A percentile compares a stretch with the other conserved stretches of the same genome.
Conservation (phyloP, 495 filamentous ascomycete species). For the Cladorrhinum samala region DNA sequence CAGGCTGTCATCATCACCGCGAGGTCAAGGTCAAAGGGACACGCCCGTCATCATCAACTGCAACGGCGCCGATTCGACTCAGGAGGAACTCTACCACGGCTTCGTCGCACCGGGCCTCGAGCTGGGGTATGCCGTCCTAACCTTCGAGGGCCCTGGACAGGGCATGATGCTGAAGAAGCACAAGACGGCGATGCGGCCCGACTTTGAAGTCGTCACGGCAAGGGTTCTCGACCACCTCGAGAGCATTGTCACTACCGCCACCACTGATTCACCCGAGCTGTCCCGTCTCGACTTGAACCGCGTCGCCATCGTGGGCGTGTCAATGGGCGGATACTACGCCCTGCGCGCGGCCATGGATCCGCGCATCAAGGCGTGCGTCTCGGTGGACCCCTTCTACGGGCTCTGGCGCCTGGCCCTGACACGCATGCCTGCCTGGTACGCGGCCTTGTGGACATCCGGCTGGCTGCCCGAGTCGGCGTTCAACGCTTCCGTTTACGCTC, state of each 20-base stretch:
- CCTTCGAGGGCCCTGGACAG: slow-evolving; percentile 48
- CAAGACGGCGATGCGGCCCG: slow-evolving; percentile 28
- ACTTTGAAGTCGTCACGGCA: slow-evolving; percentile 25
- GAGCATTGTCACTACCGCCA: neutral
- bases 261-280: slow-evolving; percentile 18
- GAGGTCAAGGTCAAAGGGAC: no score
- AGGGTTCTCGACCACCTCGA: slow-evolving; percentile 33
- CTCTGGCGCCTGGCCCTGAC: slow-evolving; percentile 29
- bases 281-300: slow-evolving; percentile 33
- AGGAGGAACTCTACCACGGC: slow-evolving; percentile 45
- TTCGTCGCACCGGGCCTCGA: slow-evolving; percentile 12
- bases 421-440: slow-evolving; percentile 25
- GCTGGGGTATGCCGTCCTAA: slow-evolving; percentile 43
- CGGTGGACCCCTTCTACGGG: slow-evolving; percentile 37
- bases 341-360: slow-evolving; percentile 37
- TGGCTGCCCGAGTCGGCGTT: slow-evolving; percentile 27
- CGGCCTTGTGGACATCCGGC: no score
- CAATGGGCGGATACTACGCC: slow-evolving; percentile 42
- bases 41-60: slow-evolving; percentile 39
- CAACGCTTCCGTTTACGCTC: slow-evolving; percentile 4
- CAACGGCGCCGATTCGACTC: slow-evolving; percentile 37
- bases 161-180: slow-evolving; percentile 32
- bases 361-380: slow-evolving; percentile 41
- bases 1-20: neutral
- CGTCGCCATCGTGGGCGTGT: slow-evolving; percentile 36